Evolutionary conservation across 768 basidiomycete genomes (phyloP).

Genomic region (Mycena pura): DNA sequence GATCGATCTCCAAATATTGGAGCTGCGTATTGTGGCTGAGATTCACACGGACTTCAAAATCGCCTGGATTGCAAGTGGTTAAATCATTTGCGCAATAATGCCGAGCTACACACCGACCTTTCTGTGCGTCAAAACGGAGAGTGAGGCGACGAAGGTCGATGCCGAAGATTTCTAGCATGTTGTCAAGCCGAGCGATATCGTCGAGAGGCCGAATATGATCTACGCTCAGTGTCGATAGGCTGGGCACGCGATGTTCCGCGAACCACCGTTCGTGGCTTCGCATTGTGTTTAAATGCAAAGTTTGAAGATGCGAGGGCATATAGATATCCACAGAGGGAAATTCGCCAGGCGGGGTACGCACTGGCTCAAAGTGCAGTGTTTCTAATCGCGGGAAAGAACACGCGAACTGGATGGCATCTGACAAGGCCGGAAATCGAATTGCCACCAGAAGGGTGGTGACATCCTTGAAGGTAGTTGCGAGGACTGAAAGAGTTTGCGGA

Average conservation of each 20-base stretch:
- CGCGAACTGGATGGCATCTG: constrained; percentile 11
- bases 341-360: constrained; percentile 14
- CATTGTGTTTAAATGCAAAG: not conserved
- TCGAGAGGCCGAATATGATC: constrained; percentile 10
- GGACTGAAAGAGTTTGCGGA: not conserved
- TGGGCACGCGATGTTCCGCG: constrained; percentile 5
- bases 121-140: constrained; percentile 12
- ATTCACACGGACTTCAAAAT: constrained; percentile 4
- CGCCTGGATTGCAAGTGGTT: constrained; percentile 1
- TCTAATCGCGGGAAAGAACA: constrained; percentile 13
- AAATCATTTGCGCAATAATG: not conserved
- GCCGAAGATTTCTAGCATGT: constrained; percentile 9
- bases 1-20: constrained; percentile 15
- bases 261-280: constrained; percentile 23
- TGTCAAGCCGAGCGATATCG: constrained; percentile 11
- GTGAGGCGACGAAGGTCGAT: constrained; percentile 11
- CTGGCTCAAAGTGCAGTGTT: constrained; percentile 2
- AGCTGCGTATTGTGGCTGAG: constrained; percentile 9
- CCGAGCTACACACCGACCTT: not conserved
- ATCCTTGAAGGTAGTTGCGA: constrained; percentile 12
- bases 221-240: constrained; percentile 1
- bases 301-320: constrained; percentile 4
- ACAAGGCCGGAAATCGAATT: constrained; percentile 7
- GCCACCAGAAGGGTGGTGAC: constrained; percentile 13
- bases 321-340: constrained; percentile 1